Percentiles rank a stretch among this genome's conserved stretches.
These are phyloP conservation scores for Groenewaldozyma salmanticensis DNA, from an alignment of 805 yeast species.

Conservation along the genomic window DNA sequence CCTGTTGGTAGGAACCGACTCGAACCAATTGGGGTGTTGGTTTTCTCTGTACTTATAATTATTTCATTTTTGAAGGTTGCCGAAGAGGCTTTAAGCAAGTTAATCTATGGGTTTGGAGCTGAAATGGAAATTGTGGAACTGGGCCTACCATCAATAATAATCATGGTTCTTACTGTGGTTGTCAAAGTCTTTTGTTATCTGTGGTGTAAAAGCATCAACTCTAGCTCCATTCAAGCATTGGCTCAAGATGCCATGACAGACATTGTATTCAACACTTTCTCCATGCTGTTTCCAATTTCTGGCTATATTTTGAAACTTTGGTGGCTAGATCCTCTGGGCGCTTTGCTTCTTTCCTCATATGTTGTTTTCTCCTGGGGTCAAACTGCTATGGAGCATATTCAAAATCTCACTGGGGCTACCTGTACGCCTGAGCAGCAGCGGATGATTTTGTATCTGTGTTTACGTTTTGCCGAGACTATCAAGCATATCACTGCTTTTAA, in stretches of 20 bases:
- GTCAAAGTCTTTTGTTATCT: slow-evolving; percentile 52
- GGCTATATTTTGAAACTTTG: slow-evolving; percentile 46
- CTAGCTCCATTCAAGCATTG: slow-evolving; percentile 65
- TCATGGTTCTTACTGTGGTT: slow-evolving; percentile 56
- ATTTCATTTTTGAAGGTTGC: slow-evolving; percentile 66
- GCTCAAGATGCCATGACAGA: slow-evolving; percentile 80
- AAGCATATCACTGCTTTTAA: slow-evolving; percentile 53
- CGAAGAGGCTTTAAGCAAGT: slow-evolving; percentile 45
- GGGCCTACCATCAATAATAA: slow-evolving; percentile 40
- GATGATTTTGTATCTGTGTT: slow-evolving; percentile 55
- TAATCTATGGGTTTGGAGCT: slow-evolving; percentile 31
- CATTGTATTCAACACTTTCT: slow-evolving; percentile 60
- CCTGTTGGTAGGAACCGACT: slow-evolving; percentile 67
- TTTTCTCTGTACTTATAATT: slow-evolving; percentile 62
- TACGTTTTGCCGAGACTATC: slow-evolving; percentile 60
- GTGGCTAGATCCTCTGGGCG: slow-evolving; percentile 75
- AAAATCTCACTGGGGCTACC: slow-evolving; percentile 64
- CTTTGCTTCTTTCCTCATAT: slow-evolving; percentile 50
- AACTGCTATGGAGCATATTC: slow-evolving; percentile 62
- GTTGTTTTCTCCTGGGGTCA: slow-evolving; percentile 54
- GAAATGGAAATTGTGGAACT: slow-evolving; percentile 33
- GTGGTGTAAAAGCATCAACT: slow-evolving; percentile 51
- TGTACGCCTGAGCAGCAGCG: slow-evolving; percentile 56
- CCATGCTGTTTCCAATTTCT: slow-evolving; percentile 57
- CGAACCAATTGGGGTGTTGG: slow-evolving; percentile 70